Conservation (phyloP, 2,329 filamentous ascomycete species). For the Furcasterigmium sp. region DNA sequence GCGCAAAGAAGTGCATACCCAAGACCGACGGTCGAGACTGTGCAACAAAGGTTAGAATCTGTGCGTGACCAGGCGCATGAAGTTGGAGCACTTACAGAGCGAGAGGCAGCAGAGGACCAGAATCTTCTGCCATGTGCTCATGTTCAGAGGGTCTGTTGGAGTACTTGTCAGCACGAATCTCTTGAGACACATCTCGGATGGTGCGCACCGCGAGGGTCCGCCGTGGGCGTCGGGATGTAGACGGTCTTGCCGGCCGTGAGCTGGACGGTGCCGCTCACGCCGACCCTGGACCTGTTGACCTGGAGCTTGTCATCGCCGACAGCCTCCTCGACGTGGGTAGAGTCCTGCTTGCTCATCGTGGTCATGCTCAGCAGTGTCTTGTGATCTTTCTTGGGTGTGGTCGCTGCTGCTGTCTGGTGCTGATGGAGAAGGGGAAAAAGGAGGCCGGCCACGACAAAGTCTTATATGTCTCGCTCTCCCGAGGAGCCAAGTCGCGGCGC, state of each 20-base stretch:
- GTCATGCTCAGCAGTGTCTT: too few species aligned
- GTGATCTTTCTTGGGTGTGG: too few species aligned
- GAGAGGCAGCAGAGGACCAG: background rate
- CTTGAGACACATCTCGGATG: background rate
- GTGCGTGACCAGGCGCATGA: background rate
- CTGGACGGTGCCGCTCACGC: conserved; percentile 14
- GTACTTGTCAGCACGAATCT: background rate
- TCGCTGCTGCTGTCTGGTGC: too few species aligned
- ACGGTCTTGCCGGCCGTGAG: conserved; percentile 23
- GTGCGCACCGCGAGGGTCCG: conserved; percentile 19
- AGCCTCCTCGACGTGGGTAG: too few species aligned
- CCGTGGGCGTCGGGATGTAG: conserved; percentile 25
- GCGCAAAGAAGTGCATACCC: too few species aligned
- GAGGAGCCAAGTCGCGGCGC: too few species aligned
- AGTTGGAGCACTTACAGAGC: background rate
- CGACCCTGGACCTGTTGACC: conserved; percentile 1
- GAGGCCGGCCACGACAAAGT: too few species aligned
- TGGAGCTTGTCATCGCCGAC: background rate
- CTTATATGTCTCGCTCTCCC: too few species aligned
- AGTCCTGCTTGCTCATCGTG: too few species aligned
- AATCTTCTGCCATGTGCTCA: background rate
- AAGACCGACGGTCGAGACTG: background rate
- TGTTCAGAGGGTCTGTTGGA: background rate
- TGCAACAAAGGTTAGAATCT: background rate
- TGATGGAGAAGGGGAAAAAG: too few species aligned